These are phyloP conservation scores for Sambucus nigra DNA, from an alignment of 129 eudicot genomes.

Conservation along the genomic window DNA sequence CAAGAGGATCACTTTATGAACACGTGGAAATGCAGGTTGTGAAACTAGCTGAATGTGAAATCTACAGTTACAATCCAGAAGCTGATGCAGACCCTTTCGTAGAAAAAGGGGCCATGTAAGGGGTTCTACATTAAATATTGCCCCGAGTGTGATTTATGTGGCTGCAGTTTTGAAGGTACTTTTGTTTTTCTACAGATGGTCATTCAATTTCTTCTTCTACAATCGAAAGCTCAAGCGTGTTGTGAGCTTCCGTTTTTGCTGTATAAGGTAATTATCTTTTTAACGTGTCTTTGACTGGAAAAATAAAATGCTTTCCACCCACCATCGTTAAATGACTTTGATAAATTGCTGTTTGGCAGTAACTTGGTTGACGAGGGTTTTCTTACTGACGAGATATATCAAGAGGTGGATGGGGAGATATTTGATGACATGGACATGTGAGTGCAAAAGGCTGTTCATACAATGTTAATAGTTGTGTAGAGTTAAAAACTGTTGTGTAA, in stretches of 20 bases:
- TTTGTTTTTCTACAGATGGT: constrained; percentile 52
- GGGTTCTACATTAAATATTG: neutral
- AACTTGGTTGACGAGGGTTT: constrained; percentile 66
- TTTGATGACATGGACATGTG: constrained; percentile 87
- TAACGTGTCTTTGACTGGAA: neutral
- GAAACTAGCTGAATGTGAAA: constrained; percentile 80
- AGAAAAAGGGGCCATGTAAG: constrained; percentile 87
- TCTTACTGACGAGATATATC: constrained; percentile 27
- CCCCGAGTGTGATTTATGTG: neutral
- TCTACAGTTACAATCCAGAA: constrained; percentile 81
- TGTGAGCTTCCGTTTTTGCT: constrained; percentile 79
- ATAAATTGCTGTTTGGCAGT: constrained; percentile 26
- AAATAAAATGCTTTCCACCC: neutral
- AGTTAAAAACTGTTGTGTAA: too few species aligned
- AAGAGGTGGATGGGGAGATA: constrained; percentile 61
- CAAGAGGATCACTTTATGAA: constrained; percentile 4
- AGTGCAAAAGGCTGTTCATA: constrained; percentile 18
- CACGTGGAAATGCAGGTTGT: constrained; percentile 49
- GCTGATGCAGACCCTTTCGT: constrained; percentile 78
- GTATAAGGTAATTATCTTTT: constrained; percentile 50
- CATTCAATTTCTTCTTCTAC: constrained; percentile 86
- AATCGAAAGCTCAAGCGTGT: constrained; percentile 85
- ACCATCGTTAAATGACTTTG: neutral
- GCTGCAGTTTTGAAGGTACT: constrained; percentile 5
- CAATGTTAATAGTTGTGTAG: constrained; percentile 34